Evolutionary conservation across 192 early-diverging fungal genomes (phyloP).

Genomic region (Gamsiella multidivaricata): DNA sequence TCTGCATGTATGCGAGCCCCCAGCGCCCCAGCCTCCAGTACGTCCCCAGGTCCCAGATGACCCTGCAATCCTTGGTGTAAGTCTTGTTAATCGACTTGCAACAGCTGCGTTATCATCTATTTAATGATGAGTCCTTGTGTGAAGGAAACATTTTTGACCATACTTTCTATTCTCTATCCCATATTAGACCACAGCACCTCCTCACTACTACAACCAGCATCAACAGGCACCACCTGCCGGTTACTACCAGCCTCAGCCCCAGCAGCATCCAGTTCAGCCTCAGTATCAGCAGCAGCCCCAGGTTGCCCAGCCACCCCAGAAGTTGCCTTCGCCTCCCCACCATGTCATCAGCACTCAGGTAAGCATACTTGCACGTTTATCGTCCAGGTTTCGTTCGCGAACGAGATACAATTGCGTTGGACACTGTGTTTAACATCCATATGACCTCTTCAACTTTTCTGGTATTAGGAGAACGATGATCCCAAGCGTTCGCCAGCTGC

Average conservation of each 20-base stretch:
- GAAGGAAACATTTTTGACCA: background rate
- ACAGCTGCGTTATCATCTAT: too few species aligned
- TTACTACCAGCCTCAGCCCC: conserved; percentile 53
- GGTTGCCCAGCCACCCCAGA: conserved; percentile 2
- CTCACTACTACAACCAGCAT: conserved; percentile 52
- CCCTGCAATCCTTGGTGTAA: conserved; percentile 83
- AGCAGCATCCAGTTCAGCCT: conserved; percentile 44
- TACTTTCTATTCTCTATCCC: conserved; percentile 1
- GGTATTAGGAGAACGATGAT: conserved; percentile 11
- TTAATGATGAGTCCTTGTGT: background rate
- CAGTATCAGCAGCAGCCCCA: conserved; percentile 2
- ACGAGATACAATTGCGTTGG: too few species aligned
- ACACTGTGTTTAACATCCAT: too few species aligned
- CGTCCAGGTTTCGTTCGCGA: too few species aligned
- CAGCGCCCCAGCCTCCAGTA: conserved; percentile 63
- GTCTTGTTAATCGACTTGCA: background rate
- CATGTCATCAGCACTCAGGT: conserved; percentile 15
- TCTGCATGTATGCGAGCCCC: conserved; percentile 74
- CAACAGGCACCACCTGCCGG: conserved; percentile 42
- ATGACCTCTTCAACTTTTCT: too few species aligned
- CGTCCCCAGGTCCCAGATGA: conserved; percentile 77
- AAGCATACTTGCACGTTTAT: background rate
- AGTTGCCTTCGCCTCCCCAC: conserved; percentile 4
- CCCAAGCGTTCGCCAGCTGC: conserved; percentile 3
- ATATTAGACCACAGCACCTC: conserved; percentile 59